Evolutionary conservation across 495 filamentous ascomycete genomes (phyloP), one percentile per base, ranked within the genome.

Genomic region (Collariella sp.): DNA sequence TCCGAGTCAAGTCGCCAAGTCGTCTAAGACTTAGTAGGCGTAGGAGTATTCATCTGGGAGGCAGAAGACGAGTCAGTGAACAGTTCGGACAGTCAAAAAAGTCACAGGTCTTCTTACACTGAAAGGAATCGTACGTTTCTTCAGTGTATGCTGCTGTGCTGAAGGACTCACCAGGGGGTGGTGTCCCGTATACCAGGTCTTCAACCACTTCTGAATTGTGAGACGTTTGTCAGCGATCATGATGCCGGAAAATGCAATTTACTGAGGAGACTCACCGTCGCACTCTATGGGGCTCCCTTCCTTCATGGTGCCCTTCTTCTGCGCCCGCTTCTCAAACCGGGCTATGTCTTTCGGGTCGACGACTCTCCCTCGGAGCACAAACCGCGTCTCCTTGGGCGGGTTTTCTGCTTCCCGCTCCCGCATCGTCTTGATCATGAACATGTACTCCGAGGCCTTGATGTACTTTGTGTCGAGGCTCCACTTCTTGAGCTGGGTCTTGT

Each of bases 381-480:
- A 70, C 19, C 55, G 62, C 2, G 66, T 65, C 36, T 70, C 56
- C 16, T 65, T 63, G 2, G 64, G 50, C 7, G 67, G 64, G 34
- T 66, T 55, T 20, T 59, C 52, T 38, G 52, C 47, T 33, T 67
- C 55, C 16, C 66, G 46, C 46, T 58, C 52, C 11, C 64, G 50
- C 49, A 67, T 67, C 5, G 56, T 65, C 57, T 67, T 59, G 50
- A 70, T 63, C 64, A 70, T 68, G 63, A 61, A 62, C 52, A 70
- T 56, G 60, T 70, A 70, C 52, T 70, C 67, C 20, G 60, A 67
- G 3, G 60, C 60, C 50, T 70, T 70, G 55, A 62, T 68, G 52
- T 70, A 70, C 54, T 70, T 70, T 47, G 66, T 70, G 58, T 70
- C 67, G 20, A 70, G 64, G 29, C 61, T 68, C 67, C 67, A 70